Evolutionary conservation across 495 filamentous ascomycete species (phyloP), one percentile per base, ranked within the genome.

Genomic region (Cairneyella variabilis): DNA sequence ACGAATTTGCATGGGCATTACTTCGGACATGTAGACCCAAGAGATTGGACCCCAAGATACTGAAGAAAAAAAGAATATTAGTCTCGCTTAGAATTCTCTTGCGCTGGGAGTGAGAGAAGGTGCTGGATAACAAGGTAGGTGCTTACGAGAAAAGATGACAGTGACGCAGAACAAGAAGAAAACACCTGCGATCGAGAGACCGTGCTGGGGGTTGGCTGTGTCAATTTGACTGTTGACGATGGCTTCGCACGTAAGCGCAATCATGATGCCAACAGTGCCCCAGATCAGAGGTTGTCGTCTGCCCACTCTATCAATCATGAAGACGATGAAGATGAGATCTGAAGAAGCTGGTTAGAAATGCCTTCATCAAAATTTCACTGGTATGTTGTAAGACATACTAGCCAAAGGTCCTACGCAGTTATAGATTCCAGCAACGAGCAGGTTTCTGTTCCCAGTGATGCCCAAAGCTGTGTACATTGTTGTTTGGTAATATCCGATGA

Each of bases 101-200:
- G 20, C 6, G 26, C 16, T 44, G 21, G 10, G 30, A 43, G 21
- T 16, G 21, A 46, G 43, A 14, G n/a, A 44, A 20, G n/a, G n/a
- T n/a, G n/a, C n/a, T n/a, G n/a, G n/a, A n/a, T n/a, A n/a, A n/a
- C n/a, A n/a, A n/a, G 18, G 5, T 20, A 21, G 17, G 47, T 21
- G 26, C 48, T 27, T 51, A 51, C 48, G 28, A 30, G 85, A 86
- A 62, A 90, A 90, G 52, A 77, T 80, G 9, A 83, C 80, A 63
- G 90, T 89, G 66, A 88, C 90, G 69, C 27, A 39, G 12, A 84
- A 79, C 69, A 91, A 89, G 23, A 91, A 71, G 53, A 84, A 86
- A 22, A 88, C 86, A 14, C 83, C 85, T n/a, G 84, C 84, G 37
- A 85, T 85, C 53, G 83, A 85, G 28, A 85, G 78, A 1, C 78